These are phyloP conservation scores for Luvunga scandens DNA, from an alignment of 345 rosid species.

Conservation along the genomic window DNA sequence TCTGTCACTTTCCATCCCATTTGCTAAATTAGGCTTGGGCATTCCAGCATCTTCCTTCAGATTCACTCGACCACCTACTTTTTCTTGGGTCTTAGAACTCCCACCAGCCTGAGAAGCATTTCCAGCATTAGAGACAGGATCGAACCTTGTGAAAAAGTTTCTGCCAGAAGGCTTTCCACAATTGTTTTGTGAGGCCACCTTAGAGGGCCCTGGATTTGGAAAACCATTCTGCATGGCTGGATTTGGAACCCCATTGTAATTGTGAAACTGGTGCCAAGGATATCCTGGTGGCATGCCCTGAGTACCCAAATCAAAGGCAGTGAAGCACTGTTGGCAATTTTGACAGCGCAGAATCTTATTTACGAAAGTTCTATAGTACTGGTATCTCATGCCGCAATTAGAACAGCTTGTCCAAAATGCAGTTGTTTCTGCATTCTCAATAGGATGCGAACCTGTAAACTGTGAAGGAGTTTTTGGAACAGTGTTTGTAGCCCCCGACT, in stretches of 20 bases:
- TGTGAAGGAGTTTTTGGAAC: conserved; percentile 22
- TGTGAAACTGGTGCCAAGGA: conserved; percentile 21
- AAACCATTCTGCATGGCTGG: conserved; percentile 29
- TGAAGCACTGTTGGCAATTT: conserved; percentile 45
- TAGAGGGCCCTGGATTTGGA: conserved; percentile 34
- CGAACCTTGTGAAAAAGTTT: conserved; percentile 14
- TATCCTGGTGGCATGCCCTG: conserved; percentile 29
- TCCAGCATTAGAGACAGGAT: conserved; percentile 18
- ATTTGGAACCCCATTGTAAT: conserved; percentile 30
- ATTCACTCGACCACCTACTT: conserved; percentile 26
- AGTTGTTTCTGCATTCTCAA: conserved; percentile 27
- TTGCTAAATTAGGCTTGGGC: conserved; percentile 15
- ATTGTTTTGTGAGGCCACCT: conserved; percentile 27
- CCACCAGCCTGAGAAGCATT: conserved; percentile 23
- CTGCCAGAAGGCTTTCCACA: conserved; percentile 28
- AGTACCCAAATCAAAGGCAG: conserved; percentile 43
- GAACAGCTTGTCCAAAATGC: conserved; percentile 72
- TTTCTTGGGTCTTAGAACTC: conserved; percentile 27
- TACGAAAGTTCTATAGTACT: conserved; percentile 31
- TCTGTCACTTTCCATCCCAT: conserved; percentile 24
- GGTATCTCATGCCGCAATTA: conserved; percentile 46
- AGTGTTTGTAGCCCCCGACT: conserved; percentile 19
- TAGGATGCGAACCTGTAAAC: conserved; percentile 16
- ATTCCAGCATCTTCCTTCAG: conserved; percentile 22
- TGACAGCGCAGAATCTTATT: conserved; percentile 51